Conservation (phyloP, 2,329 filamentous ascomycete species). For the Aspergillus eucalypticola region DNA sequence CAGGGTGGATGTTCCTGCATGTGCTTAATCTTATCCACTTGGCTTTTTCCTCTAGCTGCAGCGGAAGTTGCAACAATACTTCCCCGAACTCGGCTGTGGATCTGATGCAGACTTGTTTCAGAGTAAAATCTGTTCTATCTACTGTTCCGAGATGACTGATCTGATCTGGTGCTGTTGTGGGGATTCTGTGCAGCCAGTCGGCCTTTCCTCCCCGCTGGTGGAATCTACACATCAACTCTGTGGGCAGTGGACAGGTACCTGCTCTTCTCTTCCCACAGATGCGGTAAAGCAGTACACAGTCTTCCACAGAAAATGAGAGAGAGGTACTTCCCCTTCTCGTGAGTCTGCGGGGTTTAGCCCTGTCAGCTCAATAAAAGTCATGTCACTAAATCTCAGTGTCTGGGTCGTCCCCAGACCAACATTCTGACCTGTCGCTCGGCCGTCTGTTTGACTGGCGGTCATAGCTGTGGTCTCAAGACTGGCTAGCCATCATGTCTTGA, state of each 20-base stretch:
- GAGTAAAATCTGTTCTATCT: no score
- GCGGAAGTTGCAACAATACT: no score
- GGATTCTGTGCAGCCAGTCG: background rate
- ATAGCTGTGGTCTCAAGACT: background rate
- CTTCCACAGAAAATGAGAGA: background rate
- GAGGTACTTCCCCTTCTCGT: background rate
- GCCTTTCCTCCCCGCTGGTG: background rate
- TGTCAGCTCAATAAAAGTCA: background rate
- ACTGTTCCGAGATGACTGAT: no score
- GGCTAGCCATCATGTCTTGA: background rate
- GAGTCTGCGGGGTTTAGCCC: background rate
- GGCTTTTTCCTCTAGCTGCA: no score
- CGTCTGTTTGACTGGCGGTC: no score
- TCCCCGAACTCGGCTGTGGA: no score
- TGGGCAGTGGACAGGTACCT: no score
- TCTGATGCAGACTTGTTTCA: no score
- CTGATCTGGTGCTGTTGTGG: no score
- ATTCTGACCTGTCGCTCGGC: no score
- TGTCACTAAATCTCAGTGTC: background rate
- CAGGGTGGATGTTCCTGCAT: no score
- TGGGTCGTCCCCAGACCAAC: background rate
- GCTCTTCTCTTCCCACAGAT: background rate
- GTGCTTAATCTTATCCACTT: no score
- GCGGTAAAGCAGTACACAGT: background rate
- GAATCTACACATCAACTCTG: background rate